Evolutionary conservation across 306 rosid genomes (phyloP).

Genomic region (Aeschynomene evenia): DNA sequence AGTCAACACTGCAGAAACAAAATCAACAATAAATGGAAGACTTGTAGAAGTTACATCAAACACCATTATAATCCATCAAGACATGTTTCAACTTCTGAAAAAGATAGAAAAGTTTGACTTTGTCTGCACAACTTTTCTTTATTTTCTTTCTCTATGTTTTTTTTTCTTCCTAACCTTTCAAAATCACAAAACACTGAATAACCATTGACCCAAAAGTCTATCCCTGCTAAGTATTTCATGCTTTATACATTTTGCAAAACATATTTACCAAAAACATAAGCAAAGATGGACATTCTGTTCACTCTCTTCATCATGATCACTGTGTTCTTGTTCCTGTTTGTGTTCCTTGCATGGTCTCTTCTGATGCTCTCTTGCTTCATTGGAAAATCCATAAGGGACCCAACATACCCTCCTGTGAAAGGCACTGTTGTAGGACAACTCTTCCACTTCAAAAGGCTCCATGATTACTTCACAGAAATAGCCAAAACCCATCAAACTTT

Average conservation of each 20-base stretch:
- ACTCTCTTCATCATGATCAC: conserved; percentile 14
- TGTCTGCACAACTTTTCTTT: background rate
- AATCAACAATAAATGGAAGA: background rate
- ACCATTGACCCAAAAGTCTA: too few relatives aligned
- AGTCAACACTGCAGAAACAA: background rate
- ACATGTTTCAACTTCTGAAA: background rate
- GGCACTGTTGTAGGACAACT: background rate
- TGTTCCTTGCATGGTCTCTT: conserved; percentile 10
- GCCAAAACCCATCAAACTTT: background rate
- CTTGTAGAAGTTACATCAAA: background rate
- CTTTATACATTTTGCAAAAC: background rate
- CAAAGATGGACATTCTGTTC: conserved; percentile 28
- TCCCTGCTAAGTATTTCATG: too few relatives aligned
- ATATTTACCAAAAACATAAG: background rate
- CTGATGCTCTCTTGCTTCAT: conserved; percentile 31
- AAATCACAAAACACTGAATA: background rate
- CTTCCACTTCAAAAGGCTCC: background rate
- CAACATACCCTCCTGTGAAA: background rate
- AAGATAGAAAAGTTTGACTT: background rate
- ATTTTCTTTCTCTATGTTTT: background rate
- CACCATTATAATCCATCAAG: background rate
- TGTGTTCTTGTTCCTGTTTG: background rate
- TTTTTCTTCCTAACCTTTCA: background rate
- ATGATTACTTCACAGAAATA: background rate
- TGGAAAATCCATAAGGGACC: background rate